Evolutionary conservation across 1,284 basidiomycete genomes (phyloP).

Genomic region (Ustilago trichophora): DNA sequence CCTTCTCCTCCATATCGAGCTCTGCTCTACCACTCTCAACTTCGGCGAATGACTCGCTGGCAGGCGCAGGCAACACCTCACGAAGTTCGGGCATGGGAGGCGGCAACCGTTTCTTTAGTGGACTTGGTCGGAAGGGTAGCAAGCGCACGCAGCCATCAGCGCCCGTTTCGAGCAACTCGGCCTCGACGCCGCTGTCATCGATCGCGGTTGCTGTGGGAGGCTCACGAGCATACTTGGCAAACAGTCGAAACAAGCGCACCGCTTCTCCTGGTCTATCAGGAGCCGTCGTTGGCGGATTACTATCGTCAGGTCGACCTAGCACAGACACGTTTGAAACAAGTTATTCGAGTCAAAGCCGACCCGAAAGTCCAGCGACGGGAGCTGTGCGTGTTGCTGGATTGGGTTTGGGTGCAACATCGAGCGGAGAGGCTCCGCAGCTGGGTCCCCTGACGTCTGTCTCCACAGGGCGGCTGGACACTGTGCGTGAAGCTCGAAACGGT

Average conservation of each 20-base stretch:
- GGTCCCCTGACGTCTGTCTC: conserved; percentile 1
- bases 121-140: conserved; percentile 35
- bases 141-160: conserved; percentile 23
- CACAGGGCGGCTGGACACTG: conserved; percentile 5
- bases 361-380: conserved; percentile 25
- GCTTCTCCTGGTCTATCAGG: conserved; percentile 3
- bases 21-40: neutral
- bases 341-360: conserved; percentile 20
- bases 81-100: conserved; percentile 8
- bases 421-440: neutral
- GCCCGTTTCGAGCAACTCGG: neutral
- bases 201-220: conserved; percentile 17
- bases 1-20: conserved; percentile 10
- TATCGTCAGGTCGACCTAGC: conserved; percentile 11
- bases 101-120: conserved; percentile 43
- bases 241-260: conserved; percentile 15
- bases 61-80: neutral
- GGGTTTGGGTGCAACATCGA: conserved; percentile 3
- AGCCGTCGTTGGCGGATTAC: neutral
- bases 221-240: conserved; percentile 27
- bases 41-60: conserved; percentile 4
- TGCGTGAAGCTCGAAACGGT: neutral
- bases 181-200: conserved; percentile 8
- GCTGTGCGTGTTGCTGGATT: conserved; percentile 6
- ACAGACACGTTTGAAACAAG: conserved; percentile 31